Evolutionary conservation across 139 green algal genomes (phyloP), one percentile per base, ranked within the genome.

Genomic region (Mesostigma viride): DNA sequence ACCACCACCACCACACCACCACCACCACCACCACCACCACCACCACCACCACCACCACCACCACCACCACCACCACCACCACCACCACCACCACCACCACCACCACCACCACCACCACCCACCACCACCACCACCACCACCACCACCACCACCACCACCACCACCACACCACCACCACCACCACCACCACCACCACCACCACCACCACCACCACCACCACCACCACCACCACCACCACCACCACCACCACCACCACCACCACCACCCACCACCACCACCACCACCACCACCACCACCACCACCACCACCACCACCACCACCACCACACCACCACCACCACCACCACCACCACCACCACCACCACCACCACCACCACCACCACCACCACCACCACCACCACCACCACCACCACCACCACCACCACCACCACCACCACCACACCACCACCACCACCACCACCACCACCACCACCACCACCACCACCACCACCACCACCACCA

Each of bases 1-100:
- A 48, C 40, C 40, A 48, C 40, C 40, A n/a, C n/a, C n/a, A n/a
- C n/a, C n/a, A n/a, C n/a, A n/a, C n/a, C n/a, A n/a, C n/a, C n/a
- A n/a, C n/a, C 40, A 48, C 40, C 40, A 48, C 40, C 40, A 48
- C 40, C 40, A 48, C 40, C 40, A 48, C 40, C 40, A 48, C 40
- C 40, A 48, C 40, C 40, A 48, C 40, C 40, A 48, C 40, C 40
- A 48, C 40, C 40, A 48, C 40, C 40, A 48, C 40, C 40, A 48
- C 40, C 40, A 48, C 40, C 40, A 48, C 40, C 40, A 48, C 40
- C 40, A 48, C 40, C 40, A 48, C 40, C 40, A 48, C 40, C 40
- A 48, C 40, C 40, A 48, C 40, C 40, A 48, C 40, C 40, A 48
- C 40, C 40, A 48, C 40, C 40, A 48, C 40, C 40, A 48, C 40